phyloP scores from a whole-genome alignment of 441 rosid species.

The Populus hybrid region DNA sequence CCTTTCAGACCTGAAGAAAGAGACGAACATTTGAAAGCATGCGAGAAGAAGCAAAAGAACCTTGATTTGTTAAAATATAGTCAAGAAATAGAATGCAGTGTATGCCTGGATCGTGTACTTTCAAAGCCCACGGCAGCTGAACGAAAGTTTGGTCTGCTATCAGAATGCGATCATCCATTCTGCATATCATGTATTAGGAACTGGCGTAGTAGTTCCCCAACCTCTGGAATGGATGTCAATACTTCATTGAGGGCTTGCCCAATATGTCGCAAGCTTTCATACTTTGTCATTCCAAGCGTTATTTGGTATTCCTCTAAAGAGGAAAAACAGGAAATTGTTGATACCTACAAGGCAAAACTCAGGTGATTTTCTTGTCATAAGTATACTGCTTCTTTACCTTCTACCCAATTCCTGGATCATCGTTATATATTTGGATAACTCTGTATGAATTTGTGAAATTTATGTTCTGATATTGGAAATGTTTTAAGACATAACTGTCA shows the following conservation, averaged over 20 bases:
- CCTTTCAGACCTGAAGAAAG: conserved; percentile 81
- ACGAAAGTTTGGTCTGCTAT: too few relatives aligned
- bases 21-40: conserved; percentile 69
- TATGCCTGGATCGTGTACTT: conserved; percentile 17
- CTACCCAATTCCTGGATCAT: background rate
- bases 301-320: conserved; percentile 88
- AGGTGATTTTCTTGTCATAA: conserved; percentile 39
- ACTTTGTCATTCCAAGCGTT: conserved; percentile 80
- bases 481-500: background rate
- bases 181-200: conserved; percentile 77
- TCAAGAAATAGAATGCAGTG: conserved; percentile 68
- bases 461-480: background rate
- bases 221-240: conserved; percentile 87
- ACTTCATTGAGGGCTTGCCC: conserved; percentile 85
- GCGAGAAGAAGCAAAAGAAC: conserved; percentile 64
- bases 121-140: too few relatives aligned
- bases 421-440: background rate
- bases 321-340: conserved; percentile 74
- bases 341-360: conserved; percentile 78
- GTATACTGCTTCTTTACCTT: background rate
- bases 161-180: too few relatives aligned
- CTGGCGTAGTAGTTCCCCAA: conserved; percentile 92
- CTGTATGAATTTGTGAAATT: background rate
- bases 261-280: conserved; percentile 86
- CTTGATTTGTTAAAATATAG: conserved; percentile 59